These are phyloP conservation scores for Exophiala spinifera DNA, from an alignment of 2,329 filamentous ascomycete species.

Conservation along the genomic window DNA sequence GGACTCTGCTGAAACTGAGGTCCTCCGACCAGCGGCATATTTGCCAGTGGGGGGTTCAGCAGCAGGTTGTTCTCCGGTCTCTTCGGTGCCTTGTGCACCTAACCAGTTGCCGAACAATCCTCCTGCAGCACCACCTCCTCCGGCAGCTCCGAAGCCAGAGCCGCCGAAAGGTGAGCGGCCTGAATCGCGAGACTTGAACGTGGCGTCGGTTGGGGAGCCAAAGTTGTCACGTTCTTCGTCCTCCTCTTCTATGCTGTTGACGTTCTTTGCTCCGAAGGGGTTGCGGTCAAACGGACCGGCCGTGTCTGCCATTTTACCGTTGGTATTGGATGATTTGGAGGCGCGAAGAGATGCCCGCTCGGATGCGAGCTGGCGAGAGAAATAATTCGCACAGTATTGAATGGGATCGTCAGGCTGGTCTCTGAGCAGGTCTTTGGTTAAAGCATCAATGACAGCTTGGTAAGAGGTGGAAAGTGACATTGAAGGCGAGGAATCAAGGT, in stretches of 20 bases:
- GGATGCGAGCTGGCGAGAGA: conserved; percentile 61
- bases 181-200: conserved; percentile 47
- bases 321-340: conserved; percentile 45
- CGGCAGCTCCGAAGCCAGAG: conserved; percentile 55
- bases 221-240: conserved; percentile 71
- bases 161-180: conserved; percentile 45
- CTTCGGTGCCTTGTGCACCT: conserved; percentile 19
- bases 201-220: conserved; percentile 68
- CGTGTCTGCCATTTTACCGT: conserved; percentile 64
- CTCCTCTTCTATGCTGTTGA: conserved; percentile 71
- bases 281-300: conserved; percentile 78
- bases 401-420: conserved; percentile 61
- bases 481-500: conserved; percentile 20
- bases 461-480: conserved; percentile 55
- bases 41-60: conserved; percentile 53
- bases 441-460: conserved; percentile 60
- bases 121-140: conserved; percentile 32
- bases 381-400: conserved; percentile 69
- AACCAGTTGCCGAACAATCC: conserved; percentile 29
- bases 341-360: conserved; percentile 55
- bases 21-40: conserved; percentile 81
- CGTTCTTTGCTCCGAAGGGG: conserved; percentile 61
- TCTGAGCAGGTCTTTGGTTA: conserved; percentile 60
- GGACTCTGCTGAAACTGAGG: conserved; percentile 94
- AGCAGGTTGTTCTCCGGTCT: conserved; percentile 48